These are phyloP conservation scores for Microbotryum intermedium DNA, from an alignment of 1,284 basidiomycete genomes.

Conservation along the genomic window DNA sequence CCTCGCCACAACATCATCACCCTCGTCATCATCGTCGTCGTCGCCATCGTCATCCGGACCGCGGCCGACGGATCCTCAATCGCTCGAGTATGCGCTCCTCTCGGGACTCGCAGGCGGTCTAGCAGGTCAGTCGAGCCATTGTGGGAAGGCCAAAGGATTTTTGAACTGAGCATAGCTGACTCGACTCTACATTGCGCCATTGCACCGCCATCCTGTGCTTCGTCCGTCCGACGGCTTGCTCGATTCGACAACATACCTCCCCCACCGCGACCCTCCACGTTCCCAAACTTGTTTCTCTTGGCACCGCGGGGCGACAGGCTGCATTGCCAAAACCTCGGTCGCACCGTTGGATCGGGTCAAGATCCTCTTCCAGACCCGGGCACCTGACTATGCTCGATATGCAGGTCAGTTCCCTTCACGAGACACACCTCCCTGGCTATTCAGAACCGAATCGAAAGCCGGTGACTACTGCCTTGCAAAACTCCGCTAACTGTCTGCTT, in stretches of 20 bases:
- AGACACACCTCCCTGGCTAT: neutral
- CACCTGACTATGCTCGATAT: slow-evolving; percentile 89
- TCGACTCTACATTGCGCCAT: no score
- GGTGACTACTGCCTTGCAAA: neutral
- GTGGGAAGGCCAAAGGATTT: no score
- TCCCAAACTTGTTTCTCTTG: neutral
- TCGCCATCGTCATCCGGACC: neutral
- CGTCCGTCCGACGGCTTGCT: neutral
- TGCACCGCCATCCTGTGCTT: no score
- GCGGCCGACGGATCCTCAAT: slow-evolving; percentile 6
- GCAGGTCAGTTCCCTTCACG: slow-evolving; percentile 51
- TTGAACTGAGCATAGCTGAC: no score
- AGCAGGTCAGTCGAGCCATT: slow-evolving; percentile 25
- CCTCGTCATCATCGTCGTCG: neutral
- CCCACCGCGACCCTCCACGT: no score
- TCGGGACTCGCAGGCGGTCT: slow-evolving; percentile 33
- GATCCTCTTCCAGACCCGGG: slow-evolving; percentile 96
- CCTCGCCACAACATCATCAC: neutral
- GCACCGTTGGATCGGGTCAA: slow-evolving; percentile 97
- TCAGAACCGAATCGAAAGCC: neutral
- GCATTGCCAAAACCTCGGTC: slow-evolving; percentile 70
- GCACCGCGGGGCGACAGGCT: slow-evolving; percentile 12
- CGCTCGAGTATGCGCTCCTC: slow-evolving; percentile 20
- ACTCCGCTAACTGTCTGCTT: neutral
- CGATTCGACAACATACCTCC: neutral